Conservation (phyloP, 2,329 filamentous ascomycete species). For the Capronia americana region DNA sequence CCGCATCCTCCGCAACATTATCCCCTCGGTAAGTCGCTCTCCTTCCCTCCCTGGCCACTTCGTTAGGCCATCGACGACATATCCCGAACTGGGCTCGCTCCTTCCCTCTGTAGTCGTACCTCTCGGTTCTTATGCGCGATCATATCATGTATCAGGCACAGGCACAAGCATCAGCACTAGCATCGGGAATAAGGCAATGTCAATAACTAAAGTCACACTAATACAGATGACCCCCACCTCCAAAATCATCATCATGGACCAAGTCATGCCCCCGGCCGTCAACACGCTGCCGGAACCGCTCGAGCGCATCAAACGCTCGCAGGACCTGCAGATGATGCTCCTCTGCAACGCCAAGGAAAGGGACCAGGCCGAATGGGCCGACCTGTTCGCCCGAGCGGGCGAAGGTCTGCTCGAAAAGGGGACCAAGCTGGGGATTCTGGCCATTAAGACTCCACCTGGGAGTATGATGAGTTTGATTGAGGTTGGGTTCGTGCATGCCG, state of each 20-base stretch:
- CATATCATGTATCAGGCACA: too few relatives aligned
- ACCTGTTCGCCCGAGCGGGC: slow-evolving; percentile 24
- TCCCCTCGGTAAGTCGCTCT: slow-evolving; percentile 22
- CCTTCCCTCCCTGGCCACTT: neutral
- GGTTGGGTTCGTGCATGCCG: slow-evolving; percentile 28
- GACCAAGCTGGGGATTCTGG: slow-evolving; percentile 27
- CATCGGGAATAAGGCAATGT: too few relatives aligned
- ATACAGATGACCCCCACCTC: slow-evolving; percentile 32
- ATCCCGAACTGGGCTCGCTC: too few relatives aligned
- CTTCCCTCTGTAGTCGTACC: too few relatives aligned
- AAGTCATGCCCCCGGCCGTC: slow-evolving; percentile 28
- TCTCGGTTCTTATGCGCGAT: too few relatives aligned
- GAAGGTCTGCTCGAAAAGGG: slow-evolving; percentile 16
- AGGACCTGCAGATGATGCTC: slow-evolving; percentile 59
- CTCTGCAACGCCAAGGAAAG: slow-evolving; percentile 59
- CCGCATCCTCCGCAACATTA: slow-evolving; percentile 36
- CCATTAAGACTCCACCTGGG: slow-evolving; percentile 26
- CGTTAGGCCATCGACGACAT: neutral
- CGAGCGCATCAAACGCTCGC: slow-evolving; percentile 31
- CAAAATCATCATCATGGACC: slow-evolving; percentile 34
- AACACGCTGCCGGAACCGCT: slow-evolving; percentile 22
- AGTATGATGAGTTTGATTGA: slow-evolving; percentile 37
- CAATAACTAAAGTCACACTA: neutral
- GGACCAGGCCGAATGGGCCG: slow-evolving; percentile 31
- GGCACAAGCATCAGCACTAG: too few relatives aligned